Base-by-base conservation (phyloP, 2,329 filamentous ascomycete genomes). In the Fusarium denticulatum region DNA sequence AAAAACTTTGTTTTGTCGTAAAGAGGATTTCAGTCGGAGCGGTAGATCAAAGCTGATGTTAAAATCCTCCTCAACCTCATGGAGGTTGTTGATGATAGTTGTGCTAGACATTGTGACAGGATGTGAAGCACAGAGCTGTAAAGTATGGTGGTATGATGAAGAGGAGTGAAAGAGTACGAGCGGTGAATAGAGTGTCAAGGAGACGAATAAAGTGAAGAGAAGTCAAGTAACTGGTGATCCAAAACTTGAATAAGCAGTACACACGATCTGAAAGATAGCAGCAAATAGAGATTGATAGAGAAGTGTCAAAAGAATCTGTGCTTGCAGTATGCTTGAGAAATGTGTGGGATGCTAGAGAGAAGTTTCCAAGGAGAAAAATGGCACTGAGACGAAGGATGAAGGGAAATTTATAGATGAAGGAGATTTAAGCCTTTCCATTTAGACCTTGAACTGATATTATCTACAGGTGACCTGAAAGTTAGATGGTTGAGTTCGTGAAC, bases 311-410 rank as follows among this genome's bases (percentile, higher is more conserved):
- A 28, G 15, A 12, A 12, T 26, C 13, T 9, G 26, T n/a, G 24
- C 20, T 53, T n/a, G 14, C 50, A 28, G 50, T 53, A 22, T 18
- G 14, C 50, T 53, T 37, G 7, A 4, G 2, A n/a, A 22, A 13
- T 55, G 2, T 39, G 20, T n/a, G 15, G 4, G 50, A 28, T 55
- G 20, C 9, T 28, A 16, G 30, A 20, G 20, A 28, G 26, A 40
- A n/a, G 6, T n/a, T 40, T 22, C 15, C 0, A 11, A 3, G 14
- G 4, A 3, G 2, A 11, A 16, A 15, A n/a, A 14, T n/a, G 34
- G 34, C 9, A 28, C 5, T 18, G 8, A 46, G 24, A 20, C 12
- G 15, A 12, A 6, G 11, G 34, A 1, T 13, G 24, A 30, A 2
- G 10, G 20, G 4, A 3, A 7, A 13, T 39, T 53, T 53, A 53